These are phyloP conservation scores for Acanthamoeba healyi DNA, from an alignment of 208 protist species.

Conservation along the genomic window DNA sequence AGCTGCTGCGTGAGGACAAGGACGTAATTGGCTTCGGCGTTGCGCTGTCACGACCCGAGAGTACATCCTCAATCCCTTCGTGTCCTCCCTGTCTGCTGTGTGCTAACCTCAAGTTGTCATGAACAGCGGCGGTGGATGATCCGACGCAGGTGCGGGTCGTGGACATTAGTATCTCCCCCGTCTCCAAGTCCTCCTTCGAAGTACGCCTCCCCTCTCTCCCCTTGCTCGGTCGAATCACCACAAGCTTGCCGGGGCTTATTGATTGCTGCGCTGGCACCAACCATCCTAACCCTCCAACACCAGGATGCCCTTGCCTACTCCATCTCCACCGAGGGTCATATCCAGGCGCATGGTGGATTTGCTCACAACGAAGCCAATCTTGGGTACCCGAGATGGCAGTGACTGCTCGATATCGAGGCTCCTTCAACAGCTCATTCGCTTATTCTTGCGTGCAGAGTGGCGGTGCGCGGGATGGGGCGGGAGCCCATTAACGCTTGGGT, in stretches of 20 bases:
- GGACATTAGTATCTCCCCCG: constrained; percentile 71
- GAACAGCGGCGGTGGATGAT: constrained; percentile 74
- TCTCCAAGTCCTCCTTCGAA: constrained; percentile 78
- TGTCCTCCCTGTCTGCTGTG: too few species aligned
- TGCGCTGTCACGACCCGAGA: constrained; percentile 76
- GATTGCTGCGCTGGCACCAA: too few species aligned
- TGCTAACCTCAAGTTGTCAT: not conserved
- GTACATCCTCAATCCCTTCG: too few species aligned
- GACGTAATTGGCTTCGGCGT: constrained; percentile 80
- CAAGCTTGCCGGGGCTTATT: too few species aligned
- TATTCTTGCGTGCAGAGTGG: not conserved
- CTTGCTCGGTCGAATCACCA: too few species aligned
- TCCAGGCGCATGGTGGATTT: constrained; percentile 80
- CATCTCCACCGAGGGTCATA: constrained; percentile 71
- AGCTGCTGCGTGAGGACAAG: constrained; percentile 74
- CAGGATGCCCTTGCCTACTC: constrained; percentile 74
- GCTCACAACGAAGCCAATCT: constrained; percentile 21
- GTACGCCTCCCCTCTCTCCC: not conserved
- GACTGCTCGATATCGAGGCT: too few species aligned
- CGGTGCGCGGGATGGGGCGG: constrained; percentile 70
- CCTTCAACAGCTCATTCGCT: too few species aligned
- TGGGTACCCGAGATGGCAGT: too few species aligned
- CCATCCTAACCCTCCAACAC: too few species aligned
- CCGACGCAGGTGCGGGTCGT: constrained; percentile 81
- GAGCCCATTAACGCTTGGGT: constrained; percentile 82